Conservation (phyloP, 2,329 filamentous ascomycete genomes). For the Botrytis tulipae region DNA sequence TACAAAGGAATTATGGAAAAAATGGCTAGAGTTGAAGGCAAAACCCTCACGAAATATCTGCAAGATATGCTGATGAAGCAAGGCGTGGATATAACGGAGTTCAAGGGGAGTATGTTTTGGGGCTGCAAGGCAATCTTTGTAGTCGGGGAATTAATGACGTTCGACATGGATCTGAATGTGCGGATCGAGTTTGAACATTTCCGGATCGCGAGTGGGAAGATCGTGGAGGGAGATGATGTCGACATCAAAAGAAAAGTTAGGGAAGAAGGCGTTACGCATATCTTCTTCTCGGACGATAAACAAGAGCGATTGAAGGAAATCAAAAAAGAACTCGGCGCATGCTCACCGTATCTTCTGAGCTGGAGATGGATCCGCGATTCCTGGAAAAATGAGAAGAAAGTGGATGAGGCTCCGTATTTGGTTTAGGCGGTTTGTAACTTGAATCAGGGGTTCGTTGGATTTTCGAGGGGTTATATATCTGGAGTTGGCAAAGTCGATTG, state of each 20-base stretch:
- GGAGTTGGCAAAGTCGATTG: not conserved
- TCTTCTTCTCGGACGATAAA: slow-evolving; percentile 55
- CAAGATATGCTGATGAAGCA: slow-evolving; percentile 31
- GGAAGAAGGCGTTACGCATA: slow-evolving; percentile 64
- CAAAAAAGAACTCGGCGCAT: slow-evolving; percentile 46
- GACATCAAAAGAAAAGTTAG: slow-evolving; percentile 47
- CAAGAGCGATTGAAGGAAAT: slow-evolving; percentile 41
- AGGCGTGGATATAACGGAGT: slow-evolving; percentile 46
- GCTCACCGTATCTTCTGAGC: slow-evolving; percentile 64
- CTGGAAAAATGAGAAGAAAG: slow-evolving; percentile 72
- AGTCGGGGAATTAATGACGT: slow-evolving; percentile 23
- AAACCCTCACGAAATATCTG: not conserved
- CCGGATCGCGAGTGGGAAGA: not conserved
- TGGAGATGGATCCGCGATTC: slow-evolving; percentile 73
- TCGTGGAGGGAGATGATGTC: slow-evolving; percentile 33
- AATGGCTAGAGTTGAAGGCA: slow-evolving; percentile 49
- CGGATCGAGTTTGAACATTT: not conserved
- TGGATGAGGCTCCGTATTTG: slow-evolving; percentile 72
- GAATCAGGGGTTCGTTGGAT: not conserved
- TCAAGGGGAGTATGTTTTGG: slow-evolving; percentile 54
- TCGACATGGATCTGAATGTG: not conserved
- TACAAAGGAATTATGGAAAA: slow-evolving; percentile 51
- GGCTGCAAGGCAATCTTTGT: slow-evolving; percentile 40
- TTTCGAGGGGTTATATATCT: not conserved
- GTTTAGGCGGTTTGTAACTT: not conserved